Evolutionary conservation across 2,329 filamentous ascomycete species (phyloP).

Genomic region (Penicillium sp.): DNA sequence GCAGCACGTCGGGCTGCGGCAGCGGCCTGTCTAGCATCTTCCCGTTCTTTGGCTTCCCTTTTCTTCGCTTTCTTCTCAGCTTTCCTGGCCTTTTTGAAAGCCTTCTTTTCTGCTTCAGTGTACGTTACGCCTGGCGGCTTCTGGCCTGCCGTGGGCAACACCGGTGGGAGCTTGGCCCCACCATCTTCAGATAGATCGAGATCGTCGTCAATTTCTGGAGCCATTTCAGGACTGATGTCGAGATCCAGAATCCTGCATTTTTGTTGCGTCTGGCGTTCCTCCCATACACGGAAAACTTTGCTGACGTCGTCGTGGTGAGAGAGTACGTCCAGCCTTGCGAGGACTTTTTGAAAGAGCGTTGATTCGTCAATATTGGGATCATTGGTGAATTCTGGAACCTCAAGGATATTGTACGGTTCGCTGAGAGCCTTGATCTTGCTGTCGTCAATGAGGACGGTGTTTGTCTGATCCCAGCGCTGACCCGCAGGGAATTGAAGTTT

Average conservation of each 20-base stretch:
- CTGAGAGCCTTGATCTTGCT: constrained; percentile 73
- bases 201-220: constrained; percentile 3
- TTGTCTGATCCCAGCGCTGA: constrained; percentile 72
- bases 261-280: constrained; percentile 11
- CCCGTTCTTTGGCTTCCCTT: constrained; percentile 22
- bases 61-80: constrained; percentile 7
- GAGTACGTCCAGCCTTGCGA: constrained; percentile 54
- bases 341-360: constrained; percentile 52
- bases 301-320: constrained; percentile 52
- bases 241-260: constrained; percentile 23
- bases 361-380: constrained; percentile 42
- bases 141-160: neutral
- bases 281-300: constrained; percentile 40
- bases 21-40: constrained; percentile 19
- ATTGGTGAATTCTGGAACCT: constrained; percentile 72
- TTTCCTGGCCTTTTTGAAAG: constrained; percentile 1
- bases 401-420: constrained; percentile 80
- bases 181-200: constrained; percentile 12
- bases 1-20: neutral
- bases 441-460: constrained; percentile 90
- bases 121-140: neutral
- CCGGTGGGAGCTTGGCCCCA: constrained; percentile 11
- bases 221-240: constrained; percentile 9
- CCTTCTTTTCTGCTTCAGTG: neutral
- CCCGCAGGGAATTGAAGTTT: constrained; percentile 44